These are phyloP conservation scores for Leptodermis oblonga DNA, from an alignment of 257 asterid species.

Conservation along the genomic window DNA sequence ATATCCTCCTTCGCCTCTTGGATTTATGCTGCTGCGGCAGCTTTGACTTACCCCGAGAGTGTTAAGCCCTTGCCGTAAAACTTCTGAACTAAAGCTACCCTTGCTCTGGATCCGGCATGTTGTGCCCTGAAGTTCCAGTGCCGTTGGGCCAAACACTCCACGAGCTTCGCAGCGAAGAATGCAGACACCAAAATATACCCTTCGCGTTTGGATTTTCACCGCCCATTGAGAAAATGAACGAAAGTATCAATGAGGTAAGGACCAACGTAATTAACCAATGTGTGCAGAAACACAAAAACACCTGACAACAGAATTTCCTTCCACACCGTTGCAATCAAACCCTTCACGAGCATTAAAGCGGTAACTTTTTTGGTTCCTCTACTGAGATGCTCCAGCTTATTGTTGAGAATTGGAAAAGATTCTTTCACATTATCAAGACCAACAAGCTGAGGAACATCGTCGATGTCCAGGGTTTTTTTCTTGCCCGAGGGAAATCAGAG, in stretches of 20 bases:
- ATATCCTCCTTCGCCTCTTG: too few relatives aligned
- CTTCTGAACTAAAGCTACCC: conserved; percentile 75
- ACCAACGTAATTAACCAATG: conserved; percentile 61
- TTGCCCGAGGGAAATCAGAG: conserved; percentile 67
- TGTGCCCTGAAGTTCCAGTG: conserved; percentile 73
- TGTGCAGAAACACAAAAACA: conserved; percentile 38
- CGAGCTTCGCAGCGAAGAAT: conserved; percentile 58
- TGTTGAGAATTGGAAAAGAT: conserved; percentile 47
- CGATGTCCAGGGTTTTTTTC: conserved; percentile 64
- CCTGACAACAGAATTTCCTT: conserved; percentile 50
- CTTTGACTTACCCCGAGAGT: conserved; percentile 60
- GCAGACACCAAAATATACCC: conserved; percentile 54
- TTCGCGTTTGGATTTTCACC: conserved; percentile 37
- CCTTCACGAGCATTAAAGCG: conserved; percentile 64
- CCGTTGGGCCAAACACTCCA: conserved; percentile 66
- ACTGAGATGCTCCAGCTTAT: conserved; percentile 39
- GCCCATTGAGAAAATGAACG: conserved; percentile 68
- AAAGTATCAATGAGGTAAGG: conserved; percentile 73
- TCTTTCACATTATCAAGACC: conserved; percentile 49
- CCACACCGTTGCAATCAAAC: conserved; percentile 50
- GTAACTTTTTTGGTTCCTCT: conserved; percentile 41
- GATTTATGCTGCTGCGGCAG: too few relatives aligned
- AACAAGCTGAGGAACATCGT: conserved; percentile 86
- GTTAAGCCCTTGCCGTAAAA: conserved; percentile 69
- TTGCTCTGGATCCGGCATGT: conserved; percentile 76